Base-by-base conservation (phyloP, 2,329 filamentous ascomycete genomes). In the Huntiella savannae region DNA sequence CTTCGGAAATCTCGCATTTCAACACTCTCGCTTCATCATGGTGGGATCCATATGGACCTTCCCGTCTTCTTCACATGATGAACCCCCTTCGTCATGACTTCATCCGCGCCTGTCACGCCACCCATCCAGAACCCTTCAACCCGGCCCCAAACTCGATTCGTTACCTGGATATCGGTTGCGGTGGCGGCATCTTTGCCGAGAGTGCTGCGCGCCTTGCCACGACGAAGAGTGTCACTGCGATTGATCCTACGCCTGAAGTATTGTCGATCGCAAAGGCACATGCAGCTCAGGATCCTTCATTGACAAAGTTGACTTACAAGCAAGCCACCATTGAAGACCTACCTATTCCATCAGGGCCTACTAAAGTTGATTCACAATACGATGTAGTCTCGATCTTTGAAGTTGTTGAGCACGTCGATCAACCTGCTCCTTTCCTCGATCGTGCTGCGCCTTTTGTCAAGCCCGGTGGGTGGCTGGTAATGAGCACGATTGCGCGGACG, bases 21-120 rank as follows among this genome's bases (percentile, higher is more conserved):
- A 86, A 86, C 57, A 77, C 77, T 52, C 83, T 98, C 56, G 91
- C 91, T 53, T 83, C 82, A 53, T 80, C 80, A 56, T 98, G 91
- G 91, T 98, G 91, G 91, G 87, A 96, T 62, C 83, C 88, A 1
- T 78, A 94, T 58, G 91, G 91, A 44, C 80, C 88, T 5, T 95
- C 86, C 3, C 77, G 88, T 35, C 77, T 95, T 49, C 76, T 98
- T 2, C 91, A 98, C 62, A 79, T 94, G 54, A 96, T 98, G 88
- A 96, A 98, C 64, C 91, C 91, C 1, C 75, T 94, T 40, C 86
- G 91, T 33, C 87, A 96, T 65, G 78, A 86, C 63, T 96, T 96
- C 63, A 91, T 95, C 60, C 70, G 70, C 16, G 64, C 67, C 52
- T 95, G 88, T 58, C 73, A 79, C 40, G 61, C 69, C 41, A 54